These are phyloP conservation scores for Globisporangium abappressorium DNA, from an alignment of 352 stramenopile species.

Conservation along the genomic window DNA sequence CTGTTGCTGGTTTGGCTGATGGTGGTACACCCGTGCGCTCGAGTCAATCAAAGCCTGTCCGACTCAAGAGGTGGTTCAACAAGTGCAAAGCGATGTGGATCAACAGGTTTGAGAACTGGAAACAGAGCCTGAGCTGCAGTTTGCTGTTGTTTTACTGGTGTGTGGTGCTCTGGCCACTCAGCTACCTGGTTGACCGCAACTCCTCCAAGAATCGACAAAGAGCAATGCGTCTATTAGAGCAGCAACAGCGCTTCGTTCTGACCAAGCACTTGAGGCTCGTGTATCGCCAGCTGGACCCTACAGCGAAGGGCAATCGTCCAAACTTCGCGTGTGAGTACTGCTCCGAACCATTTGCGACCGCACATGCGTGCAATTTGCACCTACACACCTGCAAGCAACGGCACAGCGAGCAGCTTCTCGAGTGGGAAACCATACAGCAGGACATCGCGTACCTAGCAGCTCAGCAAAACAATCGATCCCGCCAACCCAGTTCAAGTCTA, in stretches of 20 bases:
- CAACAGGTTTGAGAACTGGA: neutral
- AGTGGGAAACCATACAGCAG: slow-evolving; percentile 10
- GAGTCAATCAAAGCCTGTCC: neutral
- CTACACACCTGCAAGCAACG: neutral
- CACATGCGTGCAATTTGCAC: slow-evolving; percentile 6
- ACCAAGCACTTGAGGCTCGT: slow-evolving; percentile 9
- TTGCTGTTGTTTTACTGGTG: slow-evolving; percentile 14
- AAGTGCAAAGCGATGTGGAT: neutral
- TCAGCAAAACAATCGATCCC: neutral
- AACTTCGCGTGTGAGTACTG: slow-evolving; percentile 14
- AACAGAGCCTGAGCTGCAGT: neutral
- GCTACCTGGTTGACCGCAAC: neutral
- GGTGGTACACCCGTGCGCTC: slow-evolving; percentile 2
- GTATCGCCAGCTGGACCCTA: neutral
- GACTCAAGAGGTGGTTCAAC: neutral
- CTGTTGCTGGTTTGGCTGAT: neutral
- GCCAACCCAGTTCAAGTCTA: neutral
- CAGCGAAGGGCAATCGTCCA: neutral
- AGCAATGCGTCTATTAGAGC: neutral
- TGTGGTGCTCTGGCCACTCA: slow-evolving; percentile 7
- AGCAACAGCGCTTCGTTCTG: slow-evolving; percentile 11
- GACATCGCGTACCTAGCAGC: slow-evolving; percentile 12
- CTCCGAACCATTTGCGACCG: slow-evolving; percentile 12
- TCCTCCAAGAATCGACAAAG: slow-evolving; percentile 4
- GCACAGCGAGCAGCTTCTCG: neutral